Base-by-base conservation (phyloP, 768 basidiomycete species). In the Amyloporia xantha region DNA sequence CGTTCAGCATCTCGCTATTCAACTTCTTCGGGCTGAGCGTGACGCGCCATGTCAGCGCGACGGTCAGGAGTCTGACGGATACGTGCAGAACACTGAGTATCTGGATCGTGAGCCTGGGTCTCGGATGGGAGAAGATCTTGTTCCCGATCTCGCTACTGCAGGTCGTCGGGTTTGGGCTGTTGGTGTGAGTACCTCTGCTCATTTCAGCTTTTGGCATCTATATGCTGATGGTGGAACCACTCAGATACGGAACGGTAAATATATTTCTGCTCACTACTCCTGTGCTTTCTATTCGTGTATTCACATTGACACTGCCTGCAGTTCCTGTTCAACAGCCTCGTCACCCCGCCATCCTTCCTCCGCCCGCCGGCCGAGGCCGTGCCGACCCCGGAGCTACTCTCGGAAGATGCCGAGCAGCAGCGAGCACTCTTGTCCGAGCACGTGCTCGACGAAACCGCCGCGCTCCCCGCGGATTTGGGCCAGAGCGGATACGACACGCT, bases 11-110 rank as follows among this genome's bases (percentile, higher is more conserved):
- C 58, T 70, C 74, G 19, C 55, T 74, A 1, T 83, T 80, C 74
- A 83, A 82, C 64, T 67, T 59, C 56, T 95, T 91, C 58, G 92
- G 92, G 10, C 66, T 95, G 44, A 91, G 88, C 63, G 90, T 96
- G 51, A 95, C 93, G n/a, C 77, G 83, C 53, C 84, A 90, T 62
- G 89, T 97, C 50, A 91, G 86, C 63, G 94, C 95, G 27, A 96
- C 93, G 1, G 90, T 91, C 15, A 79, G 95, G 52, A 87, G 84
- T 47, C 74, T 96, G 49, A 89, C 92, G 30, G 96, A 99, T 66
- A 94, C 93, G 5, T 96, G 92, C 70, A 78, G 96, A 58, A 98
- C 96, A 1, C 74, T 98, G 46, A 79, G 80, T n/a, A 98, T 99
- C 63, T 99, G 96, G 96, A 69, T 94, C 54, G 71, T 99, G 59